A percentile compares a stretch with the other conserved stretches of the same genome.
phyloP scores from a whole-genome alignment of 2,329 filamentous ascomycete species.

The Fusarium sambucinum region DNA sequence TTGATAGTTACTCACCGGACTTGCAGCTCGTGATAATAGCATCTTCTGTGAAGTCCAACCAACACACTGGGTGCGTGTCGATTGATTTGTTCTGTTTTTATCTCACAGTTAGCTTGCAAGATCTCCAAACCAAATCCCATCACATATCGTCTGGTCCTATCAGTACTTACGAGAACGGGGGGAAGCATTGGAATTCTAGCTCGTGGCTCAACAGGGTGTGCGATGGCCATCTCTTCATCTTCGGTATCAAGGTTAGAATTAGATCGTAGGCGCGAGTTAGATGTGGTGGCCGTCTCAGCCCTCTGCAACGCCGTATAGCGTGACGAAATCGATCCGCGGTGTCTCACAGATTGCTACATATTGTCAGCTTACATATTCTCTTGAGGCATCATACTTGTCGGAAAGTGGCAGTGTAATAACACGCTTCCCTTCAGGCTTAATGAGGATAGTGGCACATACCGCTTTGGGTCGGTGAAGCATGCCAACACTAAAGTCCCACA shows the following conservation, averaged over 20 bases:
- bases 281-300: slow-evolving; percentile 72
- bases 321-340: slow-evolving; percentile 67
- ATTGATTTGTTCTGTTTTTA: slow-evolving; percentile 77
- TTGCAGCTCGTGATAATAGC: slow-evolving; percentile 93
- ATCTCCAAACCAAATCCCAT: slow-evolving; percentile 2
- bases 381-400: background rate
- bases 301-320: slow-evolving; percentile 63
- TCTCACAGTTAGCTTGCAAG: slow-evolving; percentile 32
- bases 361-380: slow-evolving; percentile 28
- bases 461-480: slow-evolving; percentile 94
- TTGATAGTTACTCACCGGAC: slow-evolving; percentile 73
- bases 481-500: slow-evolving; percentile 98
- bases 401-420: background rate
- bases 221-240: slow-evolving; percentile 70
- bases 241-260: slow-evolving; percentile 73
- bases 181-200: slow-evolving; percentile 86
- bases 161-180: slow-evolving; percentile 80
- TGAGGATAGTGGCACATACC: slow-evolving; percentile 62
- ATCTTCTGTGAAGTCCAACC: slow-evolving; percentile 93
- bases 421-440: background rate
- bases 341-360: slow-evolving; percentile 45
- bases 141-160: background rate
- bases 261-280: slow-evolving; percentile 71
- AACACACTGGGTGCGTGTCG: slow-evolving; percentile 87
- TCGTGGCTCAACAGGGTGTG: slow-evolving; percentile 87